These are phyloP conservation scores for Dictyostelium discoideum DNA, from an alignment of 78 protist genomes.

Conservation along the genomic window dicty_2.7 NC_007088.5:7361001-7361500, in stretches of 20 bases:
- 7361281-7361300: not conserved
- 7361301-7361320: conserved; percentile 4
- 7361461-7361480: not conserved
- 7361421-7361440: not conserved
- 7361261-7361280: conserved; percentile 49
- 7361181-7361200: not conserved
- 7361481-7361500: not conserved
- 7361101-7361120: conserved; percentile 68
- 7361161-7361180: not conserved
- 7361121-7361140: conserved; percentile 81
- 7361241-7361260: not conserved
- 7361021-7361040: not conserved
- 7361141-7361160: not conserved
- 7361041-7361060: not conserved
- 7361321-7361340: conserved; percentile 42
- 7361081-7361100: conserved; percentile 63
- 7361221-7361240: conserved; percentile 65
- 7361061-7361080: conserved; percentile 28
- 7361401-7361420: not conserved
- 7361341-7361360: conserved; percentile 79
- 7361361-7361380: conserved; percentile 56
- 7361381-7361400: conserved; percentile 22
- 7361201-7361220: conserved; percentile 59
- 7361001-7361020: conserved; percentile 18
- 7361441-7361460: not conserved